phyloP scores from a whole-genome alignment of 768 basidiomycete species.

The Suillus bovinus region DNA sequence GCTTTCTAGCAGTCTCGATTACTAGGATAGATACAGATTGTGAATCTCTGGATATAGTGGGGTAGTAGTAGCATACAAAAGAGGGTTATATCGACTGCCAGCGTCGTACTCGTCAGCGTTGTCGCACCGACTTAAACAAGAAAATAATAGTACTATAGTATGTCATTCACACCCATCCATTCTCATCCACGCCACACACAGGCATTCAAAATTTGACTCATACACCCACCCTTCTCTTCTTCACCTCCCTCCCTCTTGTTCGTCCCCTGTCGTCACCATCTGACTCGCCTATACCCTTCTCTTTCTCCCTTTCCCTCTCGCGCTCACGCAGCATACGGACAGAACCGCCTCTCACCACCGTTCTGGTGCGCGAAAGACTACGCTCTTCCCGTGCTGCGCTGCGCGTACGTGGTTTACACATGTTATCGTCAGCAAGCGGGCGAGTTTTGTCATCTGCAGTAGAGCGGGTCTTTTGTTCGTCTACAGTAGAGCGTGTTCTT shows the following conservation, averaged over 20 bases:
- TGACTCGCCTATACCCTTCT: constrained; percentile 9
- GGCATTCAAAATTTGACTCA: constrained; percentile 1
- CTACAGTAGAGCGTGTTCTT: constrained; percentile 20
- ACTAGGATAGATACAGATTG: background rate
- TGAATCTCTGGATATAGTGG: background rate
- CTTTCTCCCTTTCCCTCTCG: constrained; percentile 16
- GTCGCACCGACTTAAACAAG: background rate
- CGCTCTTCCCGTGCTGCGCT: constrained; percentile 6
- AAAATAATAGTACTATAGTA: background rate
- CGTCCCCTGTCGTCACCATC: constrained; percentile 13
- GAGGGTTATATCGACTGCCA: background rate
- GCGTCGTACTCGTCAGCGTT: background rate
- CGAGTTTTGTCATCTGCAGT: constrained; percentile 23
- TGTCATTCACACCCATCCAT: background rate
- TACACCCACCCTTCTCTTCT: constrained; percentile 30
- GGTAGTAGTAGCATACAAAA: background rate
- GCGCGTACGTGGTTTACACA: constrained; percentile 16
- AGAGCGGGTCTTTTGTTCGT: constrained; percentile 19
- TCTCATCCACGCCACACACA: background rate
- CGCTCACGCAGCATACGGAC: background rate
- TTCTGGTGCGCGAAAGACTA: constrained; percentile 5
- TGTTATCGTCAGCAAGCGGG: constrained; percentile 25
- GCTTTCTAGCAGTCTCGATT: background rate
- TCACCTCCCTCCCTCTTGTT: constrained; percentile 24
- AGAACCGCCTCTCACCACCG: constrained; percentile 1